Percentiles rank a stretch among this genome's conserved stretches.
Conservation (phyloP, 2,329 filamentous ascomycete species). For the Dactylonectria estremocensis region DNA sequence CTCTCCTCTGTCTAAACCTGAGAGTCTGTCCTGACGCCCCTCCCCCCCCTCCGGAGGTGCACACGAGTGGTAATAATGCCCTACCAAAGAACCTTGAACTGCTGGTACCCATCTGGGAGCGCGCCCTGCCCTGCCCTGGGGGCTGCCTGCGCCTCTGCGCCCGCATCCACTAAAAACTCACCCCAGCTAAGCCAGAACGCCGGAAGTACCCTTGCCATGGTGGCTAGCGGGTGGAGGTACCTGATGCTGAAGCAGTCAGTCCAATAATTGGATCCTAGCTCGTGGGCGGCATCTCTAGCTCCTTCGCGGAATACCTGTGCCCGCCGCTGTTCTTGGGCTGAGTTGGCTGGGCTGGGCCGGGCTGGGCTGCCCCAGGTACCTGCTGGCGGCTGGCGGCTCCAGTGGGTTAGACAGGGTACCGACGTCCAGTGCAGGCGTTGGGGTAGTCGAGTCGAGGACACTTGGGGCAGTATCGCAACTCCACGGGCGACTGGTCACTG, state of each 20-base stretch:
- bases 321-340: constrained; percentile 10
- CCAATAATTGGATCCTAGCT: constrained; percentile 23
- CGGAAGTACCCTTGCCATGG: constrained; percentile 27
- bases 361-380: constrained; percentile 6
- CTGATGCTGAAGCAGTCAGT: constrained; percentile 32
- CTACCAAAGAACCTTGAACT: too few relatives aligned
- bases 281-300: constrained; percentile 8
- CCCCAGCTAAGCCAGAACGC: constrained; percentile 12
- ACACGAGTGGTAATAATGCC: too few relatives aligned
- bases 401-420: too few relatives aligned
- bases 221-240: constrained; percentile 33
- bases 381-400: too few relatives aligned
- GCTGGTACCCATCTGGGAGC: background rate
- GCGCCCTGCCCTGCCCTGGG: constrained; percentile 18
- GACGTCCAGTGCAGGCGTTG: background rate
- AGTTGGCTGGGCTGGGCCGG: constrained; percentile 16
- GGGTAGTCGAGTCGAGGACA: constrained; percentile 15
- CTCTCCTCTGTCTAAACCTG: constrained; percentile 1
- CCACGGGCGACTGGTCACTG: constrained; percentile 9
- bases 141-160: constrained; percentile 27
- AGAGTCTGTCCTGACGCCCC: background rate
- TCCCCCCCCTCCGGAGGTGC: background rate
- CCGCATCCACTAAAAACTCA: constrained; percentile 28
- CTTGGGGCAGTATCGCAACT: too few relatives aligned
- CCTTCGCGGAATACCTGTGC: background rate